phyloP scores from a whole-genome alignment of 208 protist genomes.

The Leishmania aethiopica region DNA sequence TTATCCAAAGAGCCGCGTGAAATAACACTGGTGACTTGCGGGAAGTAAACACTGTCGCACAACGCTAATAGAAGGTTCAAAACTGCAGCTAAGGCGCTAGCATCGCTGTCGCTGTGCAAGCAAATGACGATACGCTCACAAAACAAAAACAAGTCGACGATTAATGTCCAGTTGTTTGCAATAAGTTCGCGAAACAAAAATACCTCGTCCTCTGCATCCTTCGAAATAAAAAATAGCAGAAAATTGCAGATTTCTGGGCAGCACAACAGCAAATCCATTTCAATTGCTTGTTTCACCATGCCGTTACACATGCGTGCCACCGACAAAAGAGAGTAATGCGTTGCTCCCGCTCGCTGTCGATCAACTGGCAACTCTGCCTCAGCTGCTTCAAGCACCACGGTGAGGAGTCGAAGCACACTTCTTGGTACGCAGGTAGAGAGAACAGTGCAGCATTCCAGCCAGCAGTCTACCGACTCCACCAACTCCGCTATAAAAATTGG shows the following conservation, averaged over 20 bases:
- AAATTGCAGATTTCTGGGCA: constrained; percentile 22
- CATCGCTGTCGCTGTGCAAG: background rate
- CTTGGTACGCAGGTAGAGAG: constrained; percentile 24
- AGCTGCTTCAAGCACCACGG: background rate
- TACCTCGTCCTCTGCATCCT: background rate
- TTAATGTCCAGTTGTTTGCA: constrained; percentile 18
- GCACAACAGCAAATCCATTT: constrained; percentile 17
- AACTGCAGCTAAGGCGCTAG: background rate
- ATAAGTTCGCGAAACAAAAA: constrained; percentile 18
- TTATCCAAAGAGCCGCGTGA: background rate
- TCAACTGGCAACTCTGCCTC: background rate
- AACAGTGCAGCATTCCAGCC: constrained; percentile 17
- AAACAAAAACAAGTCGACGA: constrained; percentile 15
- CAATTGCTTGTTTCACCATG: constrained; percentile 13
- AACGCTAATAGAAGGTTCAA: constrained; percentile 2
- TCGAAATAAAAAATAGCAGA: constrained; percentile 16
- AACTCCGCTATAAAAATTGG: constrained; percentile 25
- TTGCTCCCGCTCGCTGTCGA: background rate
- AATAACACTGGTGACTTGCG: background rate
- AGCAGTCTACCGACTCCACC: background rate
- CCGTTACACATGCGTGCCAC: constrained; percentile 5
- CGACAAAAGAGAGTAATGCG: background rate
- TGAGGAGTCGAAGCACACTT: constrained; percentile 13
- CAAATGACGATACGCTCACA: background rate
- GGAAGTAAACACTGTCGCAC: constrained; percentile 4